These are phyloP conservation scores for Avicennia marina DNA, from an alignment of 257 asterid species.

Conservation along the genomic window DNA sequence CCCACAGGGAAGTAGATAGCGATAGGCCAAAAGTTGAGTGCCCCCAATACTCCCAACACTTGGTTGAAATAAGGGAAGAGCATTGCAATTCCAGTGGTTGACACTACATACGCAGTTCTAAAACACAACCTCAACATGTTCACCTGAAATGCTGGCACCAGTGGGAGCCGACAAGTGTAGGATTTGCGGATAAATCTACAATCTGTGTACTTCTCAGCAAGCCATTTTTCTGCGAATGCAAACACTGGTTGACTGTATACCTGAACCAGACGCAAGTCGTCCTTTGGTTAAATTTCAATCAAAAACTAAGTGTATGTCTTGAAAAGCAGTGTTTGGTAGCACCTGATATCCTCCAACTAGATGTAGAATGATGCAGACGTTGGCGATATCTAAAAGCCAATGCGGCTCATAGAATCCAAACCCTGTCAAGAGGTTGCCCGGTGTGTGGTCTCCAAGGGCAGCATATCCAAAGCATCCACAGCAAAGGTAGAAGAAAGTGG, in stretches of 20 bases:
- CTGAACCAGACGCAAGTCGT: slow-evolving; percentile 2
- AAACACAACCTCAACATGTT: slow-evolving; percentile 42
- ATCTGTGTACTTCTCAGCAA: slow-evolving; percentile 29
- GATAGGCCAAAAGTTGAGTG: slow-evolving; percentile 71
- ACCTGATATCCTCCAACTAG: slow-evolving; percentile 76
- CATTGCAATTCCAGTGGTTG: slow-evolving; percentile 50
- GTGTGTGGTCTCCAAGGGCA: slow-evolving; percentile 60
- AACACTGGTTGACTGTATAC: slow-evolving; percentile 63
- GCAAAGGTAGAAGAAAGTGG: slow-evolving; percentile 65
- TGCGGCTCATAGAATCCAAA: slow-evolving; percentile 67
- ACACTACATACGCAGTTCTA: slow-evolving; percentile 49
- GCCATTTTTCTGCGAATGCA: slow-evolving; percentile 49
- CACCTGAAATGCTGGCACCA: slow-evolving; percentile 27
- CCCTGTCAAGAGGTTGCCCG: slow-evolving; percentile 75
- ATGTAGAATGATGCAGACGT: slow-evolving; percentile 63
- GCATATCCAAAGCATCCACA: slow-evolving; percentile 76
- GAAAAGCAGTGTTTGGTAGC: neutral
- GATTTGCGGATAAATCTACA: slow-evolving; percentile 26
- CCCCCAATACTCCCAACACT: slow-evolving; percentile 65
- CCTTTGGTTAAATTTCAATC: neutral
- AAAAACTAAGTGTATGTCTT: neutral
- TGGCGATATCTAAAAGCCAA: slow-evolving; percentile 73
- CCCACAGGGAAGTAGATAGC: slow-evolving; percentile 65
- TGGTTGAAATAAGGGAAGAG: slow-evolving; percentile 75
- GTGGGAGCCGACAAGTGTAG: slow-evolving; percentile 15